Conservation (phyloP, 2,329 filamentous ascomycete species). For the Phyllosticta citriasiana region DNA sequence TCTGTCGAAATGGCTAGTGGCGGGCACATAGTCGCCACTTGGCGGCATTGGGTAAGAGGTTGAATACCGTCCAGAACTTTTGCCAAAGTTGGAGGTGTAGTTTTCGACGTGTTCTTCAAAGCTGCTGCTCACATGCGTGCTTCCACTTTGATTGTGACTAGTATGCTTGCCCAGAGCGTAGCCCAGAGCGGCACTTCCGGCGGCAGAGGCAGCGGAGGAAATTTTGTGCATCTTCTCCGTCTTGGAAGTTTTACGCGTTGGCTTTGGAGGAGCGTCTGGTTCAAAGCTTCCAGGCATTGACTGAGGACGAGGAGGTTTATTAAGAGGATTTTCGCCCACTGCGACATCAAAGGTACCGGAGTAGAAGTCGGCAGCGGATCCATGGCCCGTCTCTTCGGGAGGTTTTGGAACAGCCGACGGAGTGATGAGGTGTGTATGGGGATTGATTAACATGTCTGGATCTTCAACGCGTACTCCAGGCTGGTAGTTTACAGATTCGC, state of each 20-base stretch:
- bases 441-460: slow-evolving; percentile 44
- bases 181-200: slow-evolving; percentile 32
- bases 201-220: slow-evolving; percentile 25
- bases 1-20: not conserved
- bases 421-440: slow-evolving; percentile 47
- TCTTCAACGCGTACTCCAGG: slow-evolving; percentile 48
- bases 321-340: slow-evolving; percentile 15
- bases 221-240: slow-evolving; percentile 23
- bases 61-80: not conserved
- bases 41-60: not conserved
- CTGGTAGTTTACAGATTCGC: slow-evolving; percentile 48
- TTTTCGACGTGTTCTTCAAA: slow-evolving; percentile 19
- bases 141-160: slow-evolving; percentile 13
- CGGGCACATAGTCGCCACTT: not conserved
- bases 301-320: slow-evolving; percentile 25
- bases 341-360: not conserved
- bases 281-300: slow-evolving; percentile 28
- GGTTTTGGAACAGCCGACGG: slow-evolving; percentile 43
- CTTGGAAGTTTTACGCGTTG: slow-evolving; percentile 15
- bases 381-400: slow-evolving; percentile 49
- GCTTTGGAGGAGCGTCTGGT: slow-evolving; percentile 22
- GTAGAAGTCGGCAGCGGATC: slow-evolving; percentile 51
- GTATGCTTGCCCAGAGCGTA: slow-evolving; percentile 27
- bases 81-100: not conserved
- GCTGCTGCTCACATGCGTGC: slow-evolving; percentile 16